phyloP scores from a whole-genome alignment of 768 basidiomycete species.

The Hortiboletus campestris region DNA sequence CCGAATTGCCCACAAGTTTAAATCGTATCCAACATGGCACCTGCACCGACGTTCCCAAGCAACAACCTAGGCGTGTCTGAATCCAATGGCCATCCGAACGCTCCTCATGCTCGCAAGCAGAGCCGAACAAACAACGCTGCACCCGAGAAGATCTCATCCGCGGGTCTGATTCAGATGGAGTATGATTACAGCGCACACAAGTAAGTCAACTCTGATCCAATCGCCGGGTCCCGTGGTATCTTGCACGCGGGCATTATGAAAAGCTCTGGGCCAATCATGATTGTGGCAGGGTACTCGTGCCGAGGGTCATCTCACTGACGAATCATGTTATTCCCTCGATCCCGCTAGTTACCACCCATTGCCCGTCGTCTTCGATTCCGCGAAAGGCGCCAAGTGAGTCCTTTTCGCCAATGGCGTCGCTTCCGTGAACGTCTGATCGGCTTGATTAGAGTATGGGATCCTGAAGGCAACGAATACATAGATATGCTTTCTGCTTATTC shows the following conservation, averaged over 20 bases:
- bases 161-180: constrained; percentile 76
- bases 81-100: constrained; percentile 17
- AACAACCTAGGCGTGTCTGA: not conserved
- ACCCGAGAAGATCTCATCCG: constrained; percentile 46
- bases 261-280: constrained; percentile 21
- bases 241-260: constrained; percentile 20
- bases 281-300: constrained; percentile 5
- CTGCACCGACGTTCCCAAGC: constrained; percentile 16
- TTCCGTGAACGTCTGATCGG: not conserved
- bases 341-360: constrained; percentile 87
- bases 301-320: constrained; percentile 26
- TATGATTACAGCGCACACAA: constrained; percentile 85
- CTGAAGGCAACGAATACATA: constrained; percentile 93
- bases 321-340: constrained; percentile 41
- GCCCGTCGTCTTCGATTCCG: constrained; percentile 91
- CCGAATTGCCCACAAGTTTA: not conserved
- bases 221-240: constrained; percentile 9
- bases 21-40: constrained; percentile 22
- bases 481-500: constrained; percentile 99
- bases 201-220: constrained; percentile 46
- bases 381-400: constrained; percentile 84
- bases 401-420: constrained; percentile 33
- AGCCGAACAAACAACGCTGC: not conserved
- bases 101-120: constrained; percentile 14
- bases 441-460: constrained; percentile 75